Base-by-base conservation (phyloP, 352 stramenopile species). In the Globisporangium irregulare region DNA sequence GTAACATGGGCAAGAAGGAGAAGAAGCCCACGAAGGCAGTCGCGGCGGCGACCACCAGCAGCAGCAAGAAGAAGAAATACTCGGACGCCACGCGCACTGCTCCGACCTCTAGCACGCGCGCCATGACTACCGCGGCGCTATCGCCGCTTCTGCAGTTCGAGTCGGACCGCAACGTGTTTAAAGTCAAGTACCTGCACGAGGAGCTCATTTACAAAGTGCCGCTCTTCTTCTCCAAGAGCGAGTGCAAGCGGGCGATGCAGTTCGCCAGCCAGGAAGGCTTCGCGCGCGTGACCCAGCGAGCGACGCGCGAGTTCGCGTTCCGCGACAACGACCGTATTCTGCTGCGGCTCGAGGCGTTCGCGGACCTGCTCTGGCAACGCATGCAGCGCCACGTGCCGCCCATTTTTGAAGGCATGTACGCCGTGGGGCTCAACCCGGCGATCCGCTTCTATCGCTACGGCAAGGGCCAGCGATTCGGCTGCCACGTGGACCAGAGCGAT, bases 401-500 rank as follows among this genome's bases (percentile, higher is more conserved):
- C 1, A 64, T 82, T 60, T 93, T 83, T 67, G 83, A 92, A 57
- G 76, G 81, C 59, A 87, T 90, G 78, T 73, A 77, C 50, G 84
- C 84, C 15, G 77, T 77, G 34, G 86, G 84, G 29, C 73, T 92
- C 34, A 94, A 94, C 65, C 77, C 84, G 18, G 76, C 81, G 18
- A 85, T 93, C 62, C 81, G 85, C 15, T 91, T 94, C 73, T 94
- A 94, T 48, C 80, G 84, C 18, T 94, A 94, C 72, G 71, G 71
- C 53, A 68, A 67, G 5, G 84, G 84, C 15, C 86, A 94, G 75
- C 72, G 80, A 6, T 94, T 94, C 69, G 86, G 84, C 41, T 93
- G 84, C 57, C 84, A 93, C 62, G 84, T 94, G n/a, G 86, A 94
- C 70, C 83, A 93, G 74, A 94, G 86, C 74, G 82, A 93, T 69